Conservation (phyloP, 179 eudicot genomes). For the Drosera spatulata region DNA sequence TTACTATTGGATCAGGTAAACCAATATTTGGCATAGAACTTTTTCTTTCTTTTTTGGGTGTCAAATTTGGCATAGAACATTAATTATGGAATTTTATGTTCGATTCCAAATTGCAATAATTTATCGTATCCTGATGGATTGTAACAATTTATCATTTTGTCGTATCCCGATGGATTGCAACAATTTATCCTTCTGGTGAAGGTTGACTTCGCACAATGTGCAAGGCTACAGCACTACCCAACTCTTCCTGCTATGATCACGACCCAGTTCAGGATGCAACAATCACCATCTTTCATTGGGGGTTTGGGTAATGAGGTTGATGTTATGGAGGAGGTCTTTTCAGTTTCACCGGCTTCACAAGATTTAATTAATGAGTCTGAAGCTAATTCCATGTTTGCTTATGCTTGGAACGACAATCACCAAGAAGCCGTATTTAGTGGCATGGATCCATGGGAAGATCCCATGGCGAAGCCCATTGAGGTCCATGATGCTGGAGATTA, state of each 20-base stretch:
- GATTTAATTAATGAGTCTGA: constrained; percentile 25
- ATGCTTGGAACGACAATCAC: neutral
- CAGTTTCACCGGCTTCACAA: constrained; percentile 51
- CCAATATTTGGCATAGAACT: too few relatives aligned
- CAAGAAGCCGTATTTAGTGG: neutral
- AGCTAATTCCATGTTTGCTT: neutral
- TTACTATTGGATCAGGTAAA: neutral
- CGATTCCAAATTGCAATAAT: neutral
- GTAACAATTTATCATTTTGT: neutral
- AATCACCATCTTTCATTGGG: constrained; percentile 13
- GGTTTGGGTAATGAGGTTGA: constrained; percentile 14
- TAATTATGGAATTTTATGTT: neutral
- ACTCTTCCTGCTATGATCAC: constrained; percentile 65
- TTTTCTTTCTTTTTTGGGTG: too few relatives aligned
- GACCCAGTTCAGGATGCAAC: constrained; percentile 28
- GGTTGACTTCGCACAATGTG: constrained; percentile 85
- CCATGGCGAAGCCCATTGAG: constrained; percentile 15
- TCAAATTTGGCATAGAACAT: too few relatives aligned
- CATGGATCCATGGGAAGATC: neutral
- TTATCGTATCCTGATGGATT: neutral
- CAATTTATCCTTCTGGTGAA: constrained; percentile 5
- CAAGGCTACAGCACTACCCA: constrained; percentile 66
- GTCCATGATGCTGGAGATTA: constrained; percentile 27
- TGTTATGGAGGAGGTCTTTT: constrained; percentile 41
- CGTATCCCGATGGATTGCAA: too few relatives aligned